Evolutionary conservation across 2,329 filamentous ascomycete species (phyloP).

Genomic region (Paracoccidioides brasiliensis): DNA sequence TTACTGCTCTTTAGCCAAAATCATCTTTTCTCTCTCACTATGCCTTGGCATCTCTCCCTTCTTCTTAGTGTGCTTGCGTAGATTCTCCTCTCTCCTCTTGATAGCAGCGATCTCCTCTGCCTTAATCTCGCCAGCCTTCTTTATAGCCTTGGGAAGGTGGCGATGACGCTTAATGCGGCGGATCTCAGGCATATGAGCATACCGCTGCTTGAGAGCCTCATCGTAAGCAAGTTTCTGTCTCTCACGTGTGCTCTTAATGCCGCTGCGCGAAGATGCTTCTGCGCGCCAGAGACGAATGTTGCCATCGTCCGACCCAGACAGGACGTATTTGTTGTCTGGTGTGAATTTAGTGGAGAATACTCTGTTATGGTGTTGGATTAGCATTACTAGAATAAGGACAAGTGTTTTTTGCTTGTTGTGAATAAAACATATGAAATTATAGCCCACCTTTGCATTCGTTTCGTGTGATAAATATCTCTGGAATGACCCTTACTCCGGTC

Average conservation of each 20-base stretch:
- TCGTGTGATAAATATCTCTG: constrained; percentile 91
- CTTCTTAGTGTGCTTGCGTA: constrained; percentile 68
- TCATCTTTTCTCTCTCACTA: constrained; percentile 84
- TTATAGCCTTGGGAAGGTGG: constrained; percentile 81
- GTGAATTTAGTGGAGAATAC: constrained; percentile 79
- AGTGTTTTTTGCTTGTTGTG: too few species aligned
- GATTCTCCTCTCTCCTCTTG: constrained; percentile 87
- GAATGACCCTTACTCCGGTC: constrained; percentile 67
- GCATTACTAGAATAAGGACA: background rate
- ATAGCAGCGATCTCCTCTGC: constrained; percentile 71
- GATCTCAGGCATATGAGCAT: constrained; percentile 93
- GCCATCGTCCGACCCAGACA: constrained; percentile 87
- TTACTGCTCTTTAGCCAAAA: constrained; percentile 56
- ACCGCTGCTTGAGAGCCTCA: constrained; percentile 66
- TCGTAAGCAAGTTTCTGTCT: constrained; percentile 87
- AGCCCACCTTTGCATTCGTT: constrained; percentile 71
- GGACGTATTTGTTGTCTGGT: constrained; percentile 75
- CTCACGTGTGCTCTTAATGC: constrained; percentile 73
- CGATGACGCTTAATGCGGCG: constrained; percentile 79
- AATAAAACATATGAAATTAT: background rate
- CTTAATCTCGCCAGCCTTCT: constrained; percentile 96
- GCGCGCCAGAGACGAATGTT: constrained; percentile 84
- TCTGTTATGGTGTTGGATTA: constrained; percentile 25
- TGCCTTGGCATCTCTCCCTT: constrained; percentile 62
- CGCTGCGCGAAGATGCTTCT: constrained; percentile 68